Percentiles rank a stretch among this genome's conserved stretches.
Evolutionary conservation across 1,139 yeast genomes (phyloP).

Genomic region (Suhomyces yuchorum): DNA sequence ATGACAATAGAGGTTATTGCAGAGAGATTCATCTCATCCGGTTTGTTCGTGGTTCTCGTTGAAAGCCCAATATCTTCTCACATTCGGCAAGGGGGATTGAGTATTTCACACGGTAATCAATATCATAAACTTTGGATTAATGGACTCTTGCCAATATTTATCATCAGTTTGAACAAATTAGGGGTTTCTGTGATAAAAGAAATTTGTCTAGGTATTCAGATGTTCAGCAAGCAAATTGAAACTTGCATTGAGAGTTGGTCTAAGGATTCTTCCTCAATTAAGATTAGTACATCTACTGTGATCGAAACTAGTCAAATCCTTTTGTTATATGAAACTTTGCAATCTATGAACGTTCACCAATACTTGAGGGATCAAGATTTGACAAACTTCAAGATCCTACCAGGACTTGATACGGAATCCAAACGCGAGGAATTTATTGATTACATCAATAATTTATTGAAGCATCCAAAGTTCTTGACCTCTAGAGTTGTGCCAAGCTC

Average conservation of each 20-base stretch:
- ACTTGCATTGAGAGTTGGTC: constrained; percentile 73
- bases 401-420: constrained; percentile 61
- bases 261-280: constrained; percentile 52
- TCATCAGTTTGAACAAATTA: constrained; percentile 60
- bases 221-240: constrained; percentile 67
- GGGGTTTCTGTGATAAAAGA: constrained; percentile 70
- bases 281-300: constrained; percentile 64
- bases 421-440: constrained; percentile 60
- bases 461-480: constrained; percentile 83
- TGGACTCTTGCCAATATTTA: constrained; percentile 71
- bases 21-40: constrained; percentile 61
- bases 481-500: constrained; percentile 67
- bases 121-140: constrained; percentile 80
- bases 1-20: constrained; percentile 66
- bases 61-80: constrained; percentile 73
- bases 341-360: constrained; percentile 48
- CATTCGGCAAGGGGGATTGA: constrained; percentile 67
- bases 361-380: constrained; percentile 29
- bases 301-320: constrained; percentile 83
- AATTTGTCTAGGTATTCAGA: constrained; percentile 60
- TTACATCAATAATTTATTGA: constrained; percentile 66
- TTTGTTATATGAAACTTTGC: constrained; percentile 61
- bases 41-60: constrained; percentile 67
- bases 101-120: constrained; percentile 49
- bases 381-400: constrained; percentile 43